phyloP scores from a whole-genome alignment of 139 green algal genomes.

The Protoeuglena noctilucae region DNA sequence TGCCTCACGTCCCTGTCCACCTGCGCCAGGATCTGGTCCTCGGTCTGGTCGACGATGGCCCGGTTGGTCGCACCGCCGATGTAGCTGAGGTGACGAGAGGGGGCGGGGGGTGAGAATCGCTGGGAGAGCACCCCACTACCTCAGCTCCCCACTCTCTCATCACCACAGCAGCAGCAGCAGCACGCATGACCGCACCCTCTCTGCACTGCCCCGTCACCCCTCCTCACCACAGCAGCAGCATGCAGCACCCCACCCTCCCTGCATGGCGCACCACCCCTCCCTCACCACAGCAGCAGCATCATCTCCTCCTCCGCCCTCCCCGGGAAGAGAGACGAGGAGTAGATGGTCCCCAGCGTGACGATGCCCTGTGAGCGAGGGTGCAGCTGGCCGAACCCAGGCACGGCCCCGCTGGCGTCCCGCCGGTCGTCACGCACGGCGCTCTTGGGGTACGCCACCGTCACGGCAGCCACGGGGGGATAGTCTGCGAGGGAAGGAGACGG shows the following conservation, averaged over 20 bases:
- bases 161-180: conserved; percentile 58
- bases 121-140: no score
- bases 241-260: conserved; percentile 18
- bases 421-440: conserved; percentile 57
- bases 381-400: conserved; percentile 91
- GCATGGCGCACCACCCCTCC: conserved; percentile 8
- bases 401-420: conserved; percentile 29
- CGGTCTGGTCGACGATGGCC: conserved; percentile 50
- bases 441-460: conserved; percentile 76
- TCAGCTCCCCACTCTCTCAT: no score
- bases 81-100: no score
- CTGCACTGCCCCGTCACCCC: no score
- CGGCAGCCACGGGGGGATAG: conserved; percentile 88
- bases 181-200: no score
- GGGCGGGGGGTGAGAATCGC: no score
- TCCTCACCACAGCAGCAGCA: no score
- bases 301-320: conserved; percentile 35
- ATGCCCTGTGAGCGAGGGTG: conserved; percentile 87
- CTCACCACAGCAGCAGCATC: conserved; percentile 5
- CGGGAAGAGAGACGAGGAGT: conserved; percentile 84
- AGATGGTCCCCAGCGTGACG: conserved; percentile 94
- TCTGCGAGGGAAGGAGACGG: no score
- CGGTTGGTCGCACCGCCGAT: conserved; percentile 87
- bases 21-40: conserved; percentile 46
- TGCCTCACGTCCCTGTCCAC: conserved; percentile 63